Conservation (phyloP, 208 protist species). For the Acanthamoeba lenticulata region DNA sequence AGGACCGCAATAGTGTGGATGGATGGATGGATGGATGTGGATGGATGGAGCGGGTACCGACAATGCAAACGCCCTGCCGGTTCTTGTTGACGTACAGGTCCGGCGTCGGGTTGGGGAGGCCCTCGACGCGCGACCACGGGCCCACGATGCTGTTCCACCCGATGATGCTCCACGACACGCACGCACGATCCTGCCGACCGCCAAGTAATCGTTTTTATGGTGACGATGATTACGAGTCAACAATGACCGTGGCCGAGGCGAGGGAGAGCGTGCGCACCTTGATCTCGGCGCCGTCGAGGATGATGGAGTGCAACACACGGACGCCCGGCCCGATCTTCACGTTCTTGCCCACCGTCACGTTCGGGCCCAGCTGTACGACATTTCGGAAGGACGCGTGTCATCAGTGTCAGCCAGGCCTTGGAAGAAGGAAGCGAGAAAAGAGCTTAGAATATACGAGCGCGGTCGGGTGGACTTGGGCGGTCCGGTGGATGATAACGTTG, state of each 20-base stretch:
- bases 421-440: background rate
- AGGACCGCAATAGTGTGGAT: background rate
- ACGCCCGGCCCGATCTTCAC: constrained; percentile 81
- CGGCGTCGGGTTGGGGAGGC: constrained; percentile 55
- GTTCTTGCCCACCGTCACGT: constrained; percentile 79
- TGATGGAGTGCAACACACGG: constrained; percentile 69
- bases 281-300: constrained; percentile 70
- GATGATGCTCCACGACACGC: constrained; percentile 67
- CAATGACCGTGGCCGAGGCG: background rate
- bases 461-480: constrained; percentile 76
- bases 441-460: constrained; percentile 31
- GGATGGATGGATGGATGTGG: background rate
- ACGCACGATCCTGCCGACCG: constrained; percentile 68
- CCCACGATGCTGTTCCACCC: constrained; percentile 69
- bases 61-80: constrained; percentile 61
- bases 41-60: background rate
- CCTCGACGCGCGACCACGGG: constrained; percentile 67
- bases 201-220: no score
- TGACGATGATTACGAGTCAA: no score
- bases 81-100: constrained; percentile 62
- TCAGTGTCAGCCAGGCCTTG: background rate
- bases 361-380: constrained; percentile 74
- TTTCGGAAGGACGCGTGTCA: background rate
- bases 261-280: constrained; percentile 33
- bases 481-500: constrained; percentile 80